Conservation (phyloP, 2,329 filamentous ascomycete genomes). For the Pseudocercospora eumusae region DNA sequence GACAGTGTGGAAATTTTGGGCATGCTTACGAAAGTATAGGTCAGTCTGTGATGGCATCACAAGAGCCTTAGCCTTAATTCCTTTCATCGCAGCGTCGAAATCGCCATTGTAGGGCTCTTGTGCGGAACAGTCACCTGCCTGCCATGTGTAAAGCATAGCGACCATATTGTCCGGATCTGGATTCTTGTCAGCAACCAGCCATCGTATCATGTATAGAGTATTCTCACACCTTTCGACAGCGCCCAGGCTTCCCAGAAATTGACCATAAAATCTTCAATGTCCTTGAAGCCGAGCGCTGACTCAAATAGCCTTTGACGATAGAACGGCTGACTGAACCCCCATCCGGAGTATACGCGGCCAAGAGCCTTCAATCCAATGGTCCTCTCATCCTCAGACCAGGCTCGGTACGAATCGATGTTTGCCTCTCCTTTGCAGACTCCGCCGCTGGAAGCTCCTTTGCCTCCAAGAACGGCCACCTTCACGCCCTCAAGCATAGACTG, state of each 20-base stretch:
- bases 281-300: slow-evolving; percentile 63
- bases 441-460: slow-evolving; percentile 56
- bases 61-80: slow-evolving; percentile 70
- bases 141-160: slow-evolving; percentile 77
- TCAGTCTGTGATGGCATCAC: slow-evolving; percentile 73
- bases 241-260: slow-evolving; percentile 78
- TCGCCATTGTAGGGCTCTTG: slow-evolving; percentile 64
- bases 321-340: slow-evolving; percentile 78
- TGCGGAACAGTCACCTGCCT: slow-evolving; percentile 68
- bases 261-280: slow-evolving; percentile 72
- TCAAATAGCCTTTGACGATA: slow-evolving; percentile 72
- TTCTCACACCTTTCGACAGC: slow-evolving; percentile 58
- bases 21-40: slow-evolving; percentile 69
- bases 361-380: slow-evolving; percentile 67
- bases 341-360: slow-evolving; percentile 69
- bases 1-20: neutral
- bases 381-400: slow-evolving; percentile 50
- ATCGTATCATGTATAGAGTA: too few relatives aligned
- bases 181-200: neutral
- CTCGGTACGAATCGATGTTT: slow-evolving; percentile 37
- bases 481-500: slow-evolving; percentile 68
- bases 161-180: slow-evolving; percentile 73
- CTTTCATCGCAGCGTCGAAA: slow-evolving; percentile 58
- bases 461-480: slow-evolving; percentile 61
- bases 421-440: slow-evolving; percentile 53